Conservation (phyloP, 352 stramenopile species). For the Albugo laibachii region DNA sequence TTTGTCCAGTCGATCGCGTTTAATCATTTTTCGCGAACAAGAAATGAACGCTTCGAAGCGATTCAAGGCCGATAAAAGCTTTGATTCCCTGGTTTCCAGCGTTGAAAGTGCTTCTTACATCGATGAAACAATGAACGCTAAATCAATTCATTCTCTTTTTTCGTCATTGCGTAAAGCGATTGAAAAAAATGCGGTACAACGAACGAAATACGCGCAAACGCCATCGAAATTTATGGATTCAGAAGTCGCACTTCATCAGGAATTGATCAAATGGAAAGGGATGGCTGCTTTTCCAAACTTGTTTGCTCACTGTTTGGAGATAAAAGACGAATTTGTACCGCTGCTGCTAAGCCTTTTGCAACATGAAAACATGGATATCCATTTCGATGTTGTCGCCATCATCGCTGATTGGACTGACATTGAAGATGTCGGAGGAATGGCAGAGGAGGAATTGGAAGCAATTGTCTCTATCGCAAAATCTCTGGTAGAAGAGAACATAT, state of each 20-base stretch:
- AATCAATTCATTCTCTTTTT: slow-evolving; percentile 47
- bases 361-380: slow-evolving; percentile 70
- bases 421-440: slow-evolving; percentile 14
- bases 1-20: no score
- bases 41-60: no score
- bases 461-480: slow-evolving; percentile 21
- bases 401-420: slow-evolving; percentile 44
- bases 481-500: slow-evolving; percentile 36
- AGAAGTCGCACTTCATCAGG: slow-evolving; percentile 40
- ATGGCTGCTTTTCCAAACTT: slow-evolving; percentile 45
- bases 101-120: no score
- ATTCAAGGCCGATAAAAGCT: no score
- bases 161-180: slow-evolving; percentile 48
- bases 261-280: slow-evolving; percentile 30
- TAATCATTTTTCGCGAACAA: no score
- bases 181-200: slow-evolving; percentile 52
- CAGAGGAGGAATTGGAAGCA: slow-evolving; percentile 26
- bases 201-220: slow-evolving; percentile 57
- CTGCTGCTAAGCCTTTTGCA: slow-evolving; percentile 55
- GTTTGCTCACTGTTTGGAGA: slow-evolving; percentile 16
- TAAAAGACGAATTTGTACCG: slow-evolving; percentile 36
- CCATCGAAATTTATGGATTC: slow-evolving; percentile 71
- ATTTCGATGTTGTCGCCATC: slow-evolving; percentile 26
- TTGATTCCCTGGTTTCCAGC: no score
- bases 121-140: slow-evolving; percentile 26